Base-by-base conservation (phyloP, 2,329 filamentous ascomycete species). In the Aspergillus sp. region DNA sequence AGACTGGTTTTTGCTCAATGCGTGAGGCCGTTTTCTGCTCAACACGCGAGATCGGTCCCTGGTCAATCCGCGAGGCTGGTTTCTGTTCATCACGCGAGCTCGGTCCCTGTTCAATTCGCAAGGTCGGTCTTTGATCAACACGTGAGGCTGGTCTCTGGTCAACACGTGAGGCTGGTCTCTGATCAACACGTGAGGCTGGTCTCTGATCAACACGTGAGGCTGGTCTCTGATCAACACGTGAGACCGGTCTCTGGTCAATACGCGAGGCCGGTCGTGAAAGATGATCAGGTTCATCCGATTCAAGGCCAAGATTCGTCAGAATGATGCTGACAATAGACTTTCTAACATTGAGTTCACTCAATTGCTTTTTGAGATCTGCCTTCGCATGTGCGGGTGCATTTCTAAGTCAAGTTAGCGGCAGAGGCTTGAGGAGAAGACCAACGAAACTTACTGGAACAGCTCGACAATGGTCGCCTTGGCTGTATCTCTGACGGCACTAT, bases 251-350 rank as follows among this genome's bases (percentile, higher is more conserved):
- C 21, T 47, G 47, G 21, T 57, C 47, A 15, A 50, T 27, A 7
- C 58, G 42, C 21, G 58, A 60, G 30, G 13, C 68, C 4, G 72
- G 72, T 23, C 71, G 70, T 30, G 44, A 49, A 30, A 17, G 11
- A n/a, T 30, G 44, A 3, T 49, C 44, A 25, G 44, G 4, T 11
- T 30, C 44, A 10, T 64, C 59, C 15, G 68, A 49, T 53, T 76
- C 69, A 25, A 89, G 85, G 6, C 84, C 85, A 57, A 96, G 84
- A 64, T 90, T 88, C 58, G 90, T 86, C 49, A 93, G 84, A 63
- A 98, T 95, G 64, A 90, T 89, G 58, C 88, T 85, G 63, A 91
- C 89, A 70, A 96, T 97, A 13, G 91, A 89, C 63, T 92, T 91
- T 47, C 94, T 87, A 53, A 98, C 91, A 70, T 92, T 92, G 75